These are phyloP conservation scores for Mortierella sp. DNA, from an alignment of 371 early-diverging fungal genomes.

Conservation along the genomic window DNA sequence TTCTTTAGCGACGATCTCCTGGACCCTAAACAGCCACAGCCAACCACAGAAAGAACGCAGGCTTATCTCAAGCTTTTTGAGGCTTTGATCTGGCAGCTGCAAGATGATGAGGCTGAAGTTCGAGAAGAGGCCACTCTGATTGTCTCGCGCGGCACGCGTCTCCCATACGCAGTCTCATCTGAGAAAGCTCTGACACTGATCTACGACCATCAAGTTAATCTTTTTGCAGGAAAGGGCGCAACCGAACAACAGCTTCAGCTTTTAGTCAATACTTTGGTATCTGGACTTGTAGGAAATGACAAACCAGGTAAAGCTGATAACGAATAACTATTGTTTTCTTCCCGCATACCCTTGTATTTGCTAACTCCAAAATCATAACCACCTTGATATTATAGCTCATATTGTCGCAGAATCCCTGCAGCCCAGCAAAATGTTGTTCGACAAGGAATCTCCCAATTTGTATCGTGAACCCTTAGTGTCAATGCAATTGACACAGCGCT, in stretches of 20 bases:
- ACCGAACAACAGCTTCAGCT: slow-evolving; percentile 48
- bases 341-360: not conserved
- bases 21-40: slow-evolving; percentile 39
- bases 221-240: slow-evolving; percentile 38
- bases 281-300: slow-evolving; percentile 11
- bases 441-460: slow-evolving; percentile 63
- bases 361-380: not conserved
- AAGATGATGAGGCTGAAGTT: slow-evolving; percentile 84
- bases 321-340: not conserved
- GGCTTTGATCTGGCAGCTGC: slow-evolving; percentile 55
- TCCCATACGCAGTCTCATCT: slow-evolving; percentile 47
- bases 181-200: slow-evolving; percentile 46
- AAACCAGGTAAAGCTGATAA: slow-evolving; percentile 34
- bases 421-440: slow-evolving; percentile 60
- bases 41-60: slow-evolving; percentile 38
- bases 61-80: slow-evolving; percentile 47
- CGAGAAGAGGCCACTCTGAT: slow-evolving; percentile 69
- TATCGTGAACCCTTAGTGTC: slow-evolving; percentile 63
- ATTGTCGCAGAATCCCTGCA: slow-evolving; percentile 53
- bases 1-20: slow-evolving; percentile 62
- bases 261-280: slow-evolving; percentile 32
- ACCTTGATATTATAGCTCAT: slow-evolving; percentile 10
- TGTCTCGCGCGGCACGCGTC: slow-evolving; percentile 66
- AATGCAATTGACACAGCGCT: slow-evolving; percentile 60
- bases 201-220: slow-evolving; percentile 28